Conservation (phyloP, 2,329 filamentous ascomycete genomes). For the Verticillium alfalfae region DNA sequence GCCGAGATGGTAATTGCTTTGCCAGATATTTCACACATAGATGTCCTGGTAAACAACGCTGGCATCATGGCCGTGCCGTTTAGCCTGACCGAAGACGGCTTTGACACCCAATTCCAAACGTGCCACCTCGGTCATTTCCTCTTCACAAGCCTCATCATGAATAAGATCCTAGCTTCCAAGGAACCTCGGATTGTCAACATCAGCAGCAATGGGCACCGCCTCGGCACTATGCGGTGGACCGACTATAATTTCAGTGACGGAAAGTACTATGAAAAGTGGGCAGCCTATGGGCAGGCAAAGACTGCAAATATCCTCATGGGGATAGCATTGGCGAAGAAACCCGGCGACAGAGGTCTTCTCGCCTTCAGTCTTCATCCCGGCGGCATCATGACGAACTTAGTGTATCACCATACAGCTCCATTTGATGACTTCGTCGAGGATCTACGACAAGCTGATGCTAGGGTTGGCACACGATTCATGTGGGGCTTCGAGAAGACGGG, state of each 20-base stretch:
- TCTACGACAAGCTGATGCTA: conserved; percentile 9
- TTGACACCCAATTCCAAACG: conserved; percentile 29
- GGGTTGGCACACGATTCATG: not conserved
- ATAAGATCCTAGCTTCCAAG: conserved; percentile 18
- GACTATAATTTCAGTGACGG: conserved; percentile 34
- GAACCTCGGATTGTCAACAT: conserved; percentile 34
- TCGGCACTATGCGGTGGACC: conserved; percentile 33
- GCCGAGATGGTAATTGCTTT: conserved; percentile 27
- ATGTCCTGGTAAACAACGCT: conserved; percentile 37
- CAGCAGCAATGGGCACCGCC: conserved; percentile 34
- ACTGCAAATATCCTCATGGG: conserved; percentile 24
- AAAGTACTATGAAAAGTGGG: conserved; percentile 15
- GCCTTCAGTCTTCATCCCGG: conserved; percentile 29
- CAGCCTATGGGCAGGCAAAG: conserved; percentile 21
- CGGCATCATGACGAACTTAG: conserved; percentile 14
- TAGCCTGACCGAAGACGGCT: conserved; percentile 25
- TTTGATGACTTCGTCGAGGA: not conserved
- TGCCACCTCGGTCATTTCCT: conserved; percentile 34
- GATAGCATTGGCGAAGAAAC: conserved; percentile 21
- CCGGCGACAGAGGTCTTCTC: conserved; percentile 15
- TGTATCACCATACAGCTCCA: not conserved
- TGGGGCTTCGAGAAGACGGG: conserved; percentile 14
- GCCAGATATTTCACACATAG: conserved; percentile 24
- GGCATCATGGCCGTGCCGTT: conserved; percentile 31
- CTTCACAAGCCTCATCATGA: conserved; percentile 29